Base-by-base conservation (phyloP, 306 rosid genomes). In the Lupinus albus region DNA sequence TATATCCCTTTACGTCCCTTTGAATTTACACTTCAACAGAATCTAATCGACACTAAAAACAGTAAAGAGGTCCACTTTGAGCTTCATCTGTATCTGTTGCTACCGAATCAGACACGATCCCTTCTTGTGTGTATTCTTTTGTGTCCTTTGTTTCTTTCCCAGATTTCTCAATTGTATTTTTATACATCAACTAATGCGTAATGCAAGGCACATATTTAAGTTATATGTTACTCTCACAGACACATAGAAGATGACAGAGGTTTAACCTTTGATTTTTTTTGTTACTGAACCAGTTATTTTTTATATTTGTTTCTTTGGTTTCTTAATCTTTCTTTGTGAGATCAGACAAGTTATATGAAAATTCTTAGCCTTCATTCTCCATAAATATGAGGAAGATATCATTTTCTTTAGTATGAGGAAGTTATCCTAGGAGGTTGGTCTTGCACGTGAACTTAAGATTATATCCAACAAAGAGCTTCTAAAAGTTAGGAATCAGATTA, bases 201-300 rank as follows among this genome's bases (percentile, higher is more conserved):
- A 65, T 2, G 96, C 83, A 61, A 86, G 80, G 58, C 83, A 25
- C 4, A 2, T 25, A 4, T 25, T 2, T 25, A 25, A 25, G 30
- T 25, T 65, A 79, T 86, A 70, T 89, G 86, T 47, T 53, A 65
- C 73, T 75, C 77, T 67, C 74, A 78, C 55, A 74, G 62, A 77
- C 76, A 68, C 4, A 64, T 73, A 10, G 21, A 81, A 77, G 79
- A 25, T 3, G 84, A 79, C 33, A 72, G 80, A 88, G 96, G 98
- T 89, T 8, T 13, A 45, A 36, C 49, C 14, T 13, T 77, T 55
- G 33, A 5, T 15, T 42, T 28, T 30, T n/a, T n/a, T n/a, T n/a
- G n/a, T n/a, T n/a, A n/a, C n/a, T n/a, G n/a, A n/a, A n/a, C n/a
- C n/a, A n/a, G n/a, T n/a, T n/a, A n/a, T 48, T 21, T 21, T 38